These are phyloP conservation scores for Thelonectria olida DNA, from an alignment of 2,329 filamentous ascomycete species.

Conservation along the genomic window DNA sequence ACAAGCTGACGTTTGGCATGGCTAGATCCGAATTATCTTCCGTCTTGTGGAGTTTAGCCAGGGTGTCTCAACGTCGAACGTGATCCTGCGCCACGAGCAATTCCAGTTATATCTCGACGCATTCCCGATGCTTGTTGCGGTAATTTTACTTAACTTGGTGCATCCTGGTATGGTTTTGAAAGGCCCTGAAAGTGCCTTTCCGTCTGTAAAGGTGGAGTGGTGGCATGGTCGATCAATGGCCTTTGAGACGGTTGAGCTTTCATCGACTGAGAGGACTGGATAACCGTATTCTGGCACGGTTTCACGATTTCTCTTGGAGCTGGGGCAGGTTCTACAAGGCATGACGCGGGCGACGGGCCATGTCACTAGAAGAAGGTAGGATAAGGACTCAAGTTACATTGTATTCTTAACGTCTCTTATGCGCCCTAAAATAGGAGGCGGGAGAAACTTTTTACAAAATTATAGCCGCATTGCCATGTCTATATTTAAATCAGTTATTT, in stretches of 20 bases:
- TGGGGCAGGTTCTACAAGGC: no score
- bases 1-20: background rate
- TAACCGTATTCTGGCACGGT: no score
- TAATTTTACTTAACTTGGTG: conserved; percentile 48
- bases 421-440: no score
- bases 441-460: no score
- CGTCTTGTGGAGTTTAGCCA: conserved; percentile 59
- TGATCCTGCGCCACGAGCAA: conserved; percentile 45
- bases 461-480: no score
- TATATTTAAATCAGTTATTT: no score
- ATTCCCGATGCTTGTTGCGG: conserved; percentile 52
- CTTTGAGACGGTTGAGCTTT: background rate
- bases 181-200: conserved; percentile 20
- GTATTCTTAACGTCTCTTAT: no score
- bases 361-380: no score
- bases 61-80: conserved; percentile 42
- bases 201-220: conserved; percentile 2
- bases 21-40: conserved; percentile 57
- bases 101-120: conserved; percentile 57
- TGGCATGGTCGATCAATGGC: conserved; percentile 3
- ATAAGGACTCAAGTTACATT: no score
- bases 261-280: background rate
- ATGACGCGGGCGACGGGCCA: no score
- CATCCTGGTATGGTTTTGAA: conserved; percentile 43
- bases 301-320: no score